Base-by-base conservation (phyloP, 768 basidiomycete species). In the Rhodotorula sphaerocarpa region DNA sequence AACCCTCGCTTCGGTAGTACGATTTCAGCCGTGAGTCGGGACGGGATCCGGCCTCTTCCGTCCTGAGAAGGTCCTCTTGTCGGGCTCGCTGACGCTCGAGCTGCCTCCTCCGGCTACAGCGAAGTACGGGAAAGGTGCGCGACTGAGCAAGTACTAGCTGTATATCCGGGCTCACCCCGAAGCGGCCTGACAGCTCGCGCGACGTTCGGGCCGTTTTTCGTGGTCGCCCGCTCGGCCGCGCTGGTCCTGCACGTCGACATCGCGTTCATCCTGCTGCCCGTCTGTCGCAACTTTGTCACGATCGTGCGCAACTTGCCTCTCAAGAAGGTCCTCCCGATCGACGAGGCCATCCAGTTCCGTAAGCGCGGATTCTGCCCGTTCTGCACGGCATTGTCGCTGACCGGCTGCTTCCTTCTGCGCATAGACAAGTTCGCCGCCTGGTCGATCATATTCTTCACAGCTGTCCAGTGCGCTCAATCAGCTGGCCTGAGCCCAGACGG, bases 251-350 rank as follows among this genome's bases (percentile, higher is more conserved):
- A 95, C 71, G 80, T 93, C 71, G 88, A 95, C 76, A 85, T 90
- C 63, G 83, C 88, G 66, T 88, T 93, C 79, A 91, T 97, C 75
- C 83, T 96, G 53, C 82, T 97, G 34, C 93, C 92, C 31, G 82
- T 96, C 74, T 96, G 92, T 81, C 84, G 92, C 64, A 92, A 90
- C 78, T 90, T 95, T 77, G 82, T 95, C 75, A 92, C 90, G 28
- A 70, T 92, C 50, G 80, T 93, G 51, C 86, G 93, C 31, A 83
- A 85, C 56, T 90, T 89, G 1, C 83, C 90, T 4, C 79, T 97
- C 62, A 88, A 88, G 77, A 80, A 82, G 67, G 76, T 90, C 77
- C 87, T 93, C 66, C 90, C 90, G 27, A 93, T 96, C 73, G 91
- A 93, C 79, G 87, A 90, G 79, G 90, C 86, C 74, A 83, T 95